These are phyloP conservation scores for Emergomyces pasteurianus DNA, from an alignment of 2,329 filamentous ascomycete species.

Conservation along the genomic window DNA sequence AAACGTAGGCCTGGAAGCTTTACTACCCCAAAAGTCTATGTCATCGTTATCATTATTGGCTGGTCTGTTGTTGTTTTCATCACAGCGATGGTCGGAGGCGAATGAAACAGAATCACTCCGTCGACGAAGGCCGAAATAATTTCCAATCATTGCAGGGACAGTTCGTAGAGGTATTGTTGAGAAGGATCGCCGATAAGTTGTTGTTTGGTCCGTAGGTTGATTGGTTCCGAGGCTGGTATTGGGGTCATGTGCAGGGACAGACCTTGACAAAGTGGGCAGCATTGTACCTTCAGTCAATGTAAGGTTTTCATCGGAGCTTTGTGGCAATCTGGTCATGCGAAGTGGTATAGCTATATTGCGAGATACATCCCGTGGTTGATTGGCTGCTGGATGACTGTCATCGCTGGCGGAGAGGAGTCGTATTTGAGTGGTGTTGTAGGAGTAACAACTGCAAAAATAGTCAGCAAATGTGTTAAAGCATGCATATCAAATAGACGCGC, in stretches of 20 bases:
- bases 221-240: constrained; percentile 10
- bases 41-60: constrained; percentile 26
- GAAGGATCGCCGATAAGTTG: constrained; percentile 16
- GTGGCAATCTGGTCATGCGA: constrained; percentile 17
- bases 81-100: not conserved
- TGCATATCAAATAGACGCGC: constrained; percentile 5
- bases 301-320: constrained; percentile 17
- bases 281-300: constrained; percentile 12
- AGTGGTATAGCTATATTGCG: constrained; percentile 3
- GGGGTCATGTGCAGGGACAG: constrained; percentile 12
- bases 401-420: constrained; percentile 22
- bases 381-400: constrained; percentile 10
- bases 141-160: constrained; percentile 32
- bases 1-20: constrained; percentile 32
- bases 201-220: constrained; percentile 12
- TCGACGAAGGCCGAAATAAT: constrained; percentile 33
- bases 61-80: not conserved
- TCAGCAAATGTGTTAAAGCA: not conserved
- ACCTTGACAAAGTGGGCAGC: constrained; percentile 19
- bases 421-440: constrained; percentile 36
- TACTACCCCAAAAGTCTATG: constrained; percentile 45
- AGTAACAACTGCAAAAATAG: constrained; percentile 28
- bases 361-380: constrained; percentile 4
- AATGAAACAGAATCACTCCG: constrained; percentile 21
- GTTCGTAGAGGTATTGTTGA: constrained; percentile 26